Conservation (phyloP, 2,329 filamentous ascomycete species). For the Corynespora cassiicola region DNA sequence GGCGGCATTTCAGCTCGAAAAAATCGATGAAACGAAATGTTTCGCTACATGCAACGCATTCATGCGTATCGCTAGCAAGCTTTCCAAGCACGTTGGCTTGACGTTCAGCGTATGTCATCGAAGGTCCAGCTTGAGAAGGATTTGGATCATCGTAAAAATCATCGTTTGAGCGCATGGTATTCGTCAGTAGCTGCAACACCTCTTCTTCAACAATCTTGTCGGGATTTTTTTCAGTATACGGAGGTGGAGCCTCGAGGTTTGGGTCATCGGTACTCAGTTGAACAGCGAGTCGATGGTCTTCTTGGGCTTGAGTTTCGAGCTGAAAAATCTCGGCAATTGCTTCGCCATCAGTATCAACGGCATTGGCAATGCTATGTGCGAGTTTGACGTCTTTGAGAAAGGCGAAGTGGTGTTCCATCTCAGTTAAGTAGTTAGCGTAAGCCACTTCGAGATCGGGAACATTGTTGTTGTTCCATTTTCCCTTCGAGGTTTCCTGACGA, state of each 20-base stretch:
- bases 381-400: conserved; percentile 26
- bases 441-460: conserved; percentile 25
- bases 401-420: conserved; percentile 15
- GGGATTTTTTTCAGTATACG: too few relatives aligned
- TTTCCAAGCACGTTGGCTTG: conserved; percentile 18
- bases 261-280: conserved; percentile 19
- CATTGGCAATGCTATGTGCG: conserved; percentile 28
- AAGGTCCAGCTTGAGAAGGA: conserved; percentile 22
- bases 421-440: conserved; percentile 19
- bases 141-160: conserved; percentile 17
- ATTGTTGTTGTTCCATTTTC: conserved; percentile 20
- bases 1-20: conserved; percentile 11
- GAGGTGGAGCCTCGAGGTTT: conserved; percentile 17
- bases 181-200: too few relatives aligned
- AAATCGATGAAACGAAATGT: conserved; percentile 3
- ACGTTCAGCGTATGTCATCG: conserved; percentile 15
- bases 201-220: neutral
- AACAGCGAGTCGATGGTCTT: conserved; percentile 19
- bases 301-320: conserved; percentile 18
- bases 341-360: conserved; percentile 25
- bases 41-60: conserved; percentile 19
- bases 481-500: conserved; percentile 15
- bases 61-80: conserved; percentile 10
- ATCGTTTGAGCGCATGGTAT: conserved; percentile 2
- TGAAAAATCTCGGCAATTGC: conserved; percentile 17